Base-by-base conservation (phyloP, 495 filamentous ascomycete genomes). In the Aspergillus diversus region DNA sequence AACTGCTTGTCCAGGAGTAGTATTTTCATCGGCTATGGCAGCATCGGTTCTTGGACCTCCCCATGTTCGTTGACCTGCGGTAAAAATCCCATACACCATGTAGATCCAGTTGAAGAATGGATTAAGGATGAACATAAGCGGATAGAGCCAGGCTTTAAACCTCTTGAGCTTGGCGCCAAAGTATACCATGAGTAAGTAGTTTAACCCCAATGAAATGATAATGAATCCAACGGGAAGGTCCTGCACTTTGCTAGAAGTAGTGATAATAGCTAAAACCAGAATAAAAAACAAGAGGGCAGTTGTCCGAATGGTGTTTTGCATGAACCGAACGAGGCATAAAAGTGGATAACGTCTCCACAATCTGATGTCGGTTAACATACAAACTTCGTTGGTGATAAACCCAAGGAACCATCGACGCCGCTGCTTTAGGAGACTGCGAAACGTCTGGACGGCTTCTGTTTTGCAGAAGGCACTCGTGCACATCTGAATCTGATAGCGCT, bases 71-170 rank as follows among this genome's bases (percentile, higher is more conserved):
- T 97, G 92, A 21, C 94, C 93, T 21, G 95, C 93, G 5, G 95
- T 99, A 73, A 96, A 97, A 55, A 89, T 88, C 21, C 87, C 86
- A 65, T 89, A 89, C 9, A 97, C 89, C 90, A 97, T 97, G 78
- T 98, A 99, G 42, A 92, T 82, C 95, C 95, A 99, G 75, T 99
- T 98, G 83, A 98, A 94, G 72, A 97, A 96, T 0, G 95, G 95
- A 70, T 97, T 97, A 61, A 97, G 71, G 55, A 97, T 75, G 71
- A 98, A 99, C 93, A 99, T 97, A 58, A 99, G 55, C 0, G 94
- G 93, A 71, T 99, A 99, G 1, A 97, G 83, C 90, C 90, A 93
- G 61, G 92, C 87, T 80, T 99, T 98, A 77, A 85, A 97, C 12
- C 95, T 88, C 67, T 88, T 90, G 60, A 99, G 84, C 71, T 89